Base-by-base conservation (phyloP, 805 yeast genomes). In the Wickerhamiella musiphila region DNA sequence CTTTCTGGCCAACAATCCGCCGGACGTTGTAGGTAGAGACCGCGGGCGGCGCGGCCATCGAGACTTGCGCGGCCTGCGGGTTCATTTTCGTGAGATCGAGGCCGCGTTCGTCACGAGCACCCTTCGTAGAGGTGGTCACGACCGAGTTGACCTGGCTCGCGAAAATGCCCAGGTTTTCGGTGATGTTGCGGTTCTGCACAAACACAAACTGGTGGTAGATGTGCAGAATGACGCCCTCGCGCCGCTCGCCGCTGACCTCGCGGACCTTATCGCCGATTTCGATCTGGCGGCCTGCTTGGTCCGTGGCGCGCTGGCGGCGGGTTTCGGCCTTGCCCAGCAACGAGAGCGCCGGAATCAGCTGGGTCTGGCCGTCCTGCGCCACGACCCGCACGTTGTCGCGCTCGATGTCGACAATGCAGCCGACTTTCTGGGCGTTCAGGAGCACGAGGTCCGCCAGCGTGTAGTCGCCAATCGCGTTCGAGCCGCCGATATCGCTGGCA, bases 261-360 rank as follows among this genome's bases (percentile, higher is more conserved):
- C 73, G 74, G n/a, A 90, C 93, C 3, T 90, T 74, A 50, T 90
- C 98, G 31, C 95, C 95, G 23, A 79, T 73, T 35, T 76, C 72
- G 34, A 90, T 70, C 42, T 90, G 86, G 31, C 73, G 66, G 29
- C 98, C 98, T 37, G 68, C 66, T 37, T 68, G 65, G 53, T 90
- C 98, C 1, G 94, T 77, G 3, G 94, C 81, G 35, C 79, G 73
- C 39, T 78, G 76, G 34, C 79, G 77, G 26, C 48, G 41, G 15
- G 46, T 42, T n/a, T 35, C 32, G 28, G 86, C 65, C 49, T 79
- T 79, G 42, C 79, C 67, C 20, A 82, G 70, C 40, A 90, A 78
- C n/a, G 92, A 72, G 6, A 78, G 68, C 17, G 94, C 92, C 19
- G 75, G 66, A 18, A 82, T 68, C 3, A 71, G 65, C 20, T 75